These are phyloP conservation scores for Saussurea involucrata DNA, from an alignment of 129 eudicot genomes.

Conservation along the genomic window DNA sequence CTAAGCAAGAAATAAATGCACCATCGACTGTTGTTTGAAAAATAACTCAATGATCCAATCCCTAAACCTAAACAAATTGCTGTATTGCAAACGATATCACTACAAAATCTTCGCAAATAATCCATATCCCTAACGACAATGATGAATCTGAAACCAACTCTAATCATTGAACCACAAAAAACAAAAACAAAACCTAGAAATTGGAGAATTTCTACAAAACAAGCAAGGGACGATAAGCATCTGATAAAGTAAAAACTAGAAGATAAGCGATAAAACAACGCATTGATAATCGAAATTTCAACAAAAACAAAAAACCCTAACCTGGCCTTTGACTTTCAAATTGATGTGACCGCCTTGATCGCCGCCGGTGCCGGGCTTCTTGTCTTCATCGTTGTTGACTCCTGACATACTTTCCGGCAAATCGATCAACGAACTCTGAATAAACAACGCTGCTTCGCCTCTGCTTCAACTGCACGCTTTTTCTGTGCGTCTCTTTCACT, in stretches of 20 bases:
- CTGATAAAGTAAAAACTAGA: neutral
- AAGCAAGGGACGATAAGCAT: constrained; percentile 1
- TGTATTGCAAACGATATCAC: neutral
- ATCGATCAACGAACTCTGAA: constrained; percentile 2
- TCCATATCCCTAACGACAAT: neutral
- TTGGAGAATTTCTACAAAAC: neutral
- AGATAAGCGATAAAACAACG: neutral
- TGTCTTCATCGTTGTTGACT: constrained; percentile 44
- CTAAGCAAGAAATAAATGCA: neutral
- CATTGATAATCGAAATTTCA: neutral
- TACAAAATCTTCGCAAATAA: neutral
- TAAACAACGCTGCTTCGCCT: constrained; percentile 1
- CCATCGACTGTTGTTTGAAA: neutral
- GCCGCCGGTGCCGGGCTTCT: constrained; percentile 52
- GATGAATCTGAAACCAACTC: neutral
- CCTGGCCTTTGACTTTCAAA: constrained; percentile 83
- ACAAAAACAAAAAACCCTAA: neutral
- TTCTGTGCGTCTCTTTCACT: neutral
- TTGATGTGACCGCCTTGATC: constrained; percentile 55
- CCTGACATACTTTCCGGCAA: constrained; percentile 48
- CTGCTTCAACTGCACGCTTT: constrained; percentile 19
- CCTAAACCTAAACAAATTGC: neutral
- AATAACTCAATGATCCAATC: neutral
- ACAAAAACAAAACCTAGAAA: neutral
- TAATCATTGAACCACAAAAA: neutral